Evolutionary conservation across 805 yeast genomes (phyloP).

Genomic region (Sugiyamaella lignohabitans): DNA sequence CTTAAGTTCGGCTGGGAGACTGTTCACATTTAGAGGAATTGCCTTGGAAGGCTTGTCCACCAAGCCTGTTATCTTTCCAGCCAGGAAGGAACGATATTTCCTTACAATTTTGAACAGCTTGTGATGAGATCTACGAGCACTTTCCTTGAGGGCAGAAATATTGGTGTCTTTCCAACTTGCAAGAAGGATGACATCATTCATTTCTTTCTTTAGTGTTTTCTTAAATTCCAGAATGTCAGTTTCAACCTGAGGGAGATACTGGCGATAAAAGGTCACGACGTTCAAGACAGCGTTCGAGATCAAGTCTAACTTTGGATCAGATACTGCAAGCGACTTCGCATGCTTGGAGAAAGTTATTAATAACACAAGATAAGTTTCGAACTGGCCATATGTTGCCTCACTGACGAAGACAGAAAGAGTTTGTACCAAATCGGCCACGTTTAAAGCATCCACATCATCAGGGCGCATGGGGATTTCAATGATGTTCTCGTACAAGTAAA

Average conservation of each 20-base stretch:
- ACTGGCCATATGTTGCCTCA: constrained; percentile 74
- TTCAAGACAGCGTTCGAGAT: constrained; percentile 45
- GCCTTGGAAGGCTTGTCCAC: constrained; percentile 39
- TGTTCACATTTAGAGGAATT: constrained; percentile 31
- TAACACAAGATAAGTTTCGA: constrained; percentile 48
- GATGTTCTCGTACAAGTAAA: constrained; percentile 74
- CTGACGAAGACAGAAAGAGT: constrained; percentile 72
- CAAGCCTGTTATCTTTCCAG: constrained; percentile 44
- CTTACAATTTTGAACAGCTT: constrained; percentile 75
- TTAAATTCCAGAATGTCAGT: constrained; percentile 41
- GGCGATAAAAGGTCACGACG: constrained; percentile 57
- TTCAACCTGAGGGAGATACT: constrained; percentile 48
- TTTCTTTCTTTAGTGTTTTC: constrained; percentile 63
- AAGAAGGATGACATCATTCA: constrained; percentile 73
- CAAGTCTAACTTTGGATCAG: constrained; percentile 22
- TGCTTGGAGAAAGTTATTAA: constrained; percentile 61
- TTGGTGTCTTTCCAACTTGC: constrained; percentile 98
- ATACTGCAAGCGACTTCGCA: constrained; percentile 30
- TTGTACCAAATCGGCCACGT: constrained; percentile 33
- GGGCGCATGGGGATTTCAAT: constrained; percentile 24
- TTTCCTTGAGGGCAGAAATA: constrained; percentile 85
- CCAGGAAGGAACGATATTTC: constrained; percentile 64
- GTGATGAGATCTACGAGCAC: constrained; percentile 84
- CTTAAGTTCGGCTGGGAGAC: neutral
- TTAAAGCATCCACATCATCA: constrained; percentile 30